Percentiles rank a stretch among this genome's conserved stretches.
Conservation (phyloP, 495 filamentous ascomycete genomes). For the Clohesyomyces aquaticus region DNA sequence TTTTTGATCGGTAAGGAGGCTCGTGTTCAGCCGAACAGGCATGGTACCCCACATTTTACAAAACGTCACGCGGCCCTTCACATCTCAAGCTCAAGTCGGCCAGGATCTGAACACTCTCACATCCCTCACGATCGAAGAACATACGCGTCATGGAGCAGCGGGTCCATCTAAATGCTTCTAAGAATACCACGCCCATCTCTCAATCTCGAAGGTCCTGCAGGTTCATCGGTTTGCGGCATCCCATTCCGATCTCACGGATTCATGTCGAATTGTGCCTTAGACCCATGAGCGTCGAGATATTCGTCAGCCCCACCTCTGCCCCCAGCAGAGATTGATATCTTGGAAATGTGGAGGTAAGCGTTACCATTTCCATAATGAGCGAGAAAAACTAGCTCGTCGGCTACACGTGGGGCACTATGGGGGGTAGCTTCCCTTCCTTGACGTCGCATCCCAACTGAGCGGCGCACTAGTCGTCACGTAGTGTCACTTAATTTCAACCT, state of each 20-base stretch:
- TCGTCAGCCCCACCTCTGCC: background rate
- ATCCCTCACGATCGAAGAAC: no score
- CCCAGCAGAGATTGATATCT: background rate
- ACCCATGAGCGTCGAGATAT: background rate
- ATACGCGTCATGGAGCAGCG: no score
- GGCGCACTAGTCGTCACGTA: background rate
- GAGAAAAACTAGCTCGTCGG: background rate
- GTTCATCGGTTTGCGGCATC: background rate
- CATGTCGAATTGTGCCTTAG: background rate
- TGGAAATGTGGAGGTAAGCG: background rate
- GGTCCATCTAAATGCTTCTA: no score
- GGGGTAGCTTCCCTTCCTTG: background rate
- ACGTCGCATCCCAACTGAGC: background rate
- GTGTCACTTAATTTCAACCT: slow-evolving; percentile 9
- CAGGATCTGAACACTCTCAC: no score
- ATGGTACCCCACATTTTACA: no score
- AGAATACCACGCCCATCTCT: background rate
- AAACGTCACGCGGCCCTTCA: no score
- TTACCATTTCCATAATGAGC: background rate
- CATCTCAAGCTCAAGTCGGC: no score
- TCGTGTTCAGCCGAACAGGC: no score
- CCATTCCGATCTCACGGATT: background rate
- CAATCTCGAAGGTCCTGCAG: background rate
- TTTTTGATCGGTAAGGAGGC: no score
- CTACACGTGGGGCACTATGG: background rate